These are phyloP conservation scores for Aureobasidium sp. DNA, from an alignment of 2,329 filamentous ascomycete species.

Conservation along the genomic window DNA sequence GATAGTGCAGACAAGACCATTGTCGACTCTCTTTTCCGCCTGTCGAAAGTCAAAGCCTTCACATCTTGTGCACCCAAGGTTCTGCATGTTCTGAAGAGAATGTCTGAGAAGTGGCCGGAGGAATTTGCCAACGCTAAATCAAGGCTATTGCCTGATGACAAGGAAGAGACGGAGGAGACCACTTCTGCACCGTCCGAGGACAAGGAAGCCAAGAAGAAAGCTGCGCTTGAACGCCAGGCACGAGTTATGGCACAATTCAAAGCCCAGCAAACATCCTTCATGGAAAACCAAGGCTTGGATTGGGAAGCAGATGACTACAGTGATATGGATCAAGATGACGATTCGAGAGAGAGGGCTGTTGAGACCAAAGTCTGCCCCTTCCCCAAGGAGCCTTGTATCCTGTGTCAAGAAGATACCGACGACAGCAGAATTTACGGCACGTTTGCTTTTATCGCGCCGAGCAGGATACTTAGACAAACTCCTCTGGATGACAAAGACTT, in stretches of 20 bases:
- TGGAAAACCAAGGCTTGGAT: slow-evolving; percentile 81
- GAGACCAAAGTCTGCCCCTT: slow-evolving; percentile 79
- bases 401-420: slow-evolving; percentile 93
- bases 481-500: slow-evolving; percentile 74
- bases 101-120: slow-evolving; percentile 73
- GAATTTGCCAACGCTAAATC: slow-evolving; percentile 64
- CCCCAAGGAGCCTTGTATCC: slow-evolving; percentile 84
- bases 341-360: slow-evolving; percentile 56
- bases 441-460: slow-evolving; percentile 83
- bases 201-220: slow-evolving; percentile 80
- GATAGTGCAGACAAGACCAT: slow-evolving; percentile 34
- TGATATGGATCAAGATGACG: slow-evolving; percentile 61
- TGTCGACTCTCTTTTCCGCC: slow-evolving; percentile 45
- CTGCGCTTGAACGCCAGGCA: slow-evolving; percentile 81
- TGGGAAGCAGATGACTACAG: slow-evolving; percentile 78
- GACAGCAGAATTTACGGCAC: slow-evolving; percentile 86
- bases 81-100: slow-evolving; percentile 69
- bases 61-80: slow-evolving; percentile 81
- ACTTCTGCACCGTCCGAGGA: slow-evolving; percentile 57
- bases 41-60: slow-evolving; percentile 63
- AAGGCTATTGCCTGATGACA: slow-evolving; percentile 41
- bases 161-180: slow-evolving; percentile 30
- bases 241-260: slow-evolving; percentile 98
- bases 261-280: slow-evolving; percentile 90
- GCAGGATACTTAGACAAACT: slow-evolving; percentile 78